A percentile compares a stretch with the other conserved stretches of the same genome.
These are phyloP conservation scores for Athelia psychrophila DNA, from an alignment of 1,284 basidiomycete species.

Conservation along the genomic window DNA sequence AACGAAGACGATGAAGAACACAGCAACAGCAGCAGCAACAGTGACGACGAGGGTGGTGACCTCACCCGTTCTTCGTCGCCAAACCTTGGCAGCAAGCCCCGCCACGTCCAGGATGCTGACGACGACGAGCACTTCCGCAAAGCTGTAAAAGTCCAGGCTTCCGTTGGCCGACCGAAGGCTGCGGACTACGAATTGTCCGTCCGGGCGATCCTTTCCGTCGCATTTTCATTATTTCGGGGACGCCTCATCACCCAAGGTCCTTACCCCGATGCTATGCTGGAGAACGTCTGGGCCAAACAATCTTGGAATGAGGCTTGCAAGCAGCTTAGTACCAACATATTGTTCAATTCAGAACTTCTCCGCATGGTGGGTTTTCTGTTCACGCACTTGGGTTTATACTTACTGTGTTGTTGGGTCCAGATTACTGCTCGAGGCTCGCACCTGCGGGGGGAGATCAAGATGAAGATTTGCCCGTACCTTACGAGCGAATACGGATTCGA, in stretches of 20 bases:
- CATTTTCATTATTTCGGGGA: background rate
- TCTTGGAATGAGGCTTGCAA: slow-evolving; percentile 3
- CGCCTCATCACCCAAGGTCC: background rate
- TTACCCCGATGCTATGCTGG: slow-evolving; percentile 3
- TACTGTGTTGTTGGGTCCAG: too few relatives aligned
- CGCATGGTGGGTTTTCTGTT: background rate
- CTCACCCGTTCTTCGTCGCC: background rate
- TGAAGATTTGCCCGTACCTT: slow-evolving; percentile 1
- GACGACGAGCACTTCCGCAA: background rate
- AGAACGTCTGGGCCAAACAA: slow-evolving; percentile 2
- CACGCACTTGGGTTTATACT: too few relatives aligned
- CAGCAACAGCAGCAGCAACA: background rate
- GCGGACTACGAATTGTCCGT: slow-evolving; percentile 1
- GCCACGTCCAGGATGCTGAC: slow-evolving; percentile 1
- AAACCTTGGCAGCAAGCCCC: background rate
- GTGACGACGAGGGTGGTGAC: background rate
- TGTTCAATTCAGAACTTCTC: slow-evolving; percentile 1
- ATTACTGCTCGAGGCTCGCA: slow-evolving; percentile 5
- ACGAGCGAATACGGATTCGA: slow-evolving; percentile 1
- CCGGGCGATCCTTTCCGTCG: background rate
- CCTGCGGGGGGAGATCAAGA: slow-evolving; percentile 5
- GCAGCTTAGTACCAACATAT: background rate
- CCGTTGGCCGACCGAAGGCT: slow-evolving; percentile 1
- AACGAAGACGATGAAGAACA: background rate
- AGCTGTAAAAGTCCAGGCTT: background rate